These are phyloP conservation scores for Lactifluus subvellereus DNA, from an alignment of 768 basidiomycete genomes.

Conservation along the genomic window DNA sequence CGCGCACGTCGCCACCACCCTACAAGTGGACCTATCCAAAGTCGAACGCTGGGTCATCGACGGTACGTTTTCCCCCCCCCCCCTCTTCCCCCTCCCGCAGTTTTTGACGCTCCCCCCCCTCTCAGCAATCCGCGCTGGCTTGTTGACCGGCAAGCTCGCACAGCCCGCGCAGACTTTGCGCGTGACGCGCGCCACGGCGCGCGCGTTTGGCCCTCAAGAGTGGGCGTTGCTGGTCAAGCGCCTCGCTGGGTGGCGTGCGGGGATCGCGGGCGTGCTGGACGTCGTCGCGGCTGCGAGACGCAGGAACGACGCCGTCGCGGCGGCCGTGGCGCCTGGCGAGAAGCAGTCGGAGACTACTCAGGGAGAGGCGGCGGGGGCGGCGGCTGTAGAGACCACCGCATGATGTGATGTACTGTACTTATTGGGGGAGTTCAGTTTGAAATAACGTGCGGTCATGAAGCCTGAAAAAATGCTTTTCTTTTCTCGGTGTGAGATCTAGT, in stretches of 20 bases:
- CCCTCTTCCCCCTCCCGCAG: neutral
- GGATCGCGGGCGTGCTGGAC: constrained; percentile 62
- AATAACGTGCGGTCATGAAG: neutral
- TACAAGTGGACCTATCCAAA: constrained; percentile 57
- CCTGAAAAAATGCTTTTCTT: neutral
- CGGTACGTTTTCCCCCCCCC: constrained; percentile 40
- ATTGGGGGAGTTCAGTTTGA: neutral
- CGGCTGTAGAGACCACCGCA: constrained; percentile 9
- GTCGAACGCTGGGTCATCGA: constrained; percentile 89
- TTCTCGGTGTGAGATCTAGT: neutral
- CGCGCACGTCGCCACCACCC: constrained; percentile 54
- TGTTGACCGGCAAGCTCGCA: constrained; percentile 77
- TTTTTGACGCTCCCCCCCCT: neutral
- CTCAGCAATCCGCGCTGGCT: constrained; percentile 71
- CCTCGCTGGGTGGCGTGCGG: constrained; percentile 70
- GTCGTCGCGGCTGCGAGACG: constrained; percentile 56
- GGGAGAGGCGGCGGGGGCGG: neutral
- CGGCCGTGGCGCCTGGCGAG: constrained; percentile 14
- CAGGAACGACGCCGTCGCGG: constrained; percentile 27
- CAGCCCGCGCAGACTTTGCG: constrained; percentile 71
- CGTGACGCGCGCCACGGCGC: constrained; percentile 66
- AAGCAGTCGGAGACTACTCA: neutral
- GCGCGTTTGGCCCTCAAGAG: constrained; percentile 69
- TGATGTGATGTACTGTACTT: constrained; percentile 1
- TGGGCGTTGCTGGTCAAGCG: constrained; percentile 77